phyloP scores from a whole-genome alignment of 768 basidiomycete genomes.

The Psilocybe azurescens region DNA sequence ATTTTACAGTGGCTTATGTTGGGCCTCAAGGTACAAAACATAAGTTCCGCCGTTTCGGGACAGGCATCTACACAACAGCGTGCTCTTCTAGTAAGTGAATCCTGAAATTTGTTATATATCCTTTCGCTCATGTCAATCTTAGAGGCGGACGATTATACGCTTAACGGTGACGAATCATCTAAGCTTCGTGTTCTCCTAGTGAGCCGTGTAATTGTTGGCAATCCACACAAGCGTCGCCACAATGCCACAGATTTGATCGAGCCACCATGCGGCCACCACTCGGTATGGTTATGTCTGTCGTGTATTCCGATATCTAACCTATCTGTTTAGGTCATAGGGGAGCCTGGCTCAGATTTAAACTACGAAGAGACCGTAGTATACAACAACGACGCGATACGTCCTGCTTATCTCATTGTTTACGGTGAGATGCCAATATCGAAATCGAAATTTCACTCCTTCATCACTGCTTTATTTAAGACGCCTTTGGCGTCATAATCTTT shows the following conservation, averaged over 20 bases:
- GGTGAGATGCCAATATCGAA: constrained; percentile 36
- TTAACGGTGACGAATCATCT: constrained; percentile 46
- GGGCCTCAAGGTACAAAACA: constrained; percentile 52
- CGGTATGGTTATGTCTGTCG: constrained; percentile 37
- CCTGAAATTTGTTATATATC: neutral
- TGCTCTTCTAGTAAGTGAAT: constrained; percentile 65
- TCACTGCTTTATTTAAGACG: constrained; percentile 51
- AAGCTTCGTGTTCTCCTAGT: constrained; percentile 56
- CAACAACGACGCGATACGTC: constrained; percentile 67
- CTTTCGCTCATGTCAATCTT: constrained; percentile 9
- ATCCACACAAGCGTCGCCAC: constrained; percentile 50
- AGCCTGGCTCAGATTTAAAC: constrained; percentile 68
- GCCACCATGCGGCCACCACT: constrained; percentile 65
- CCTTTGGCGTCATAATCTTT: constrained; percentile 46
- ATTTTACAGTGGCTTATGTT: constrained; percentile 2
- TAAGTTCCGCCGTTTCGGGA: constrained; percentile 70
- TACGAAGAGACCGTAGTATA: constrained; percentile 77
- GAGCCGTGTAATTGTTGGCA: constrained; percentile 70
- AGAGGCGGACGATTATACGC: constrained; percentile 73
- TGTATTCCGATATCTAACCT: constrained; percentile 1
- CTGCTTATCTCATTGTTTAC: constrained; percentile 70
- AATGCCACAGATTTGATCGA: constrained; percentile 53
- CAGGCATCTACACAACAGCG: constrained; percentile 68
- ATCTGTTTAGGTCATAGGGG: constrained; percentile 54
- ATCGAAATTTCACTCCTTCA: constrained; percentile 37